Percentiles rank a stretch among this genome's conserved stretches.
Conservation (phyloP, 2,329 filamentous ascomycete genomes). For the Trichoderma aggressivum region DNA sequence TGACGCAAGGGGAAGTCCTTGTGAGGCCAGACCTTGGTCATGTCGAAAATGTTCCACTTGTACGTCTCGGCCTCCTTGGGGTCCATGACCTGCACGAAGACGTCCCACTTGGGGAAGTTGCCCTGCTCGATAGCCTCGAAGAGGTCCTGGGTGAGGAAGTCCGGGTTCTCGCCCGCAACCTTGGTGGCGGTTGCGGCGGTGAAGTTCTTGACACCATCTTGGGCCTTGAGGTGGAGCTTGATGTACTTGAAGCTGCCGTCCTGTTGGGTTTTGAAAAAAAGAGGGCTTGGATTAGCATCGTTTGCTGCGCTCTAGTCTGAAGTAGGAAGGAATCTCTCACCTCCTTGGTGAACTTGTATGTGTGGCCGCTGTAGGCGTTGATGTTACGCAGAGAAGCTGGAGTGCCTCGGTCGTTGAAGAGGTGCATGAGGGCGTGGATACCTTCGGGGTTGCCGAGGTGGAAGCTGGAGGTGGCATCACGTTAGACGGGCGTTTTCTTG, state of each 20-base stretch:
- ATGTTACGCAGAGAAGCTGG: constrained; percentile 45
- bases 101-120: constrained; percentile 48
- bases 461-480: constrained; percentile 24
- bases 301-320: background rate
- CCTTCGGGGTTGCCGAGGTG: constrained; percentile 43
- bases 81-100: constrained; percentile 53
- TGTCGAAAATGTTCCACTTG: constrained; percentile 64
- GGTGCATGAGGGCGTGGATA: constrained; percentile 49
- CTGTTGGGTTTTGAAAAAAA: background rate
- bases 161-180: constrained; percentile 46
- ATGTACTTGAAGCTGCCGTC: constrained; percentile 48
- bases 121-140: constrained; percentile 43
- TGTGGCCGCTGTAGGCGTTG: constrained; percentile 47
- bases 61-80: constrained; percentile 45
- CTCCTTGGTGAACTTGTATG: constrained; percentile 43
- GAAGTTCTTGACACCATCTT: constrained; percentile 44
- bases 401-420: constrained; percentile 49
- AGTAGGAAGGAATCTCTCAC: background rate
- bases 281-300: background rate
- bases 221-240: constrained; percentile 48
- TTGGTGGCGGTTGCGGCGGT: constrained; percentile 36
- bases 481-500: constrained; percentile 7
- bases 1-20: constrained; percentile 63
- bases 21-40: constrained; percentile 69
- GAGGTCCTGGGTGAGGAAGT: constrained; percentile 41